Percentiles rank a stretch among this genome's conserved stretches.
Evolutionary conservation across 106 monocot genomes (phyloP).

Genomic region (Apostasia shenzhenica): DNA sequence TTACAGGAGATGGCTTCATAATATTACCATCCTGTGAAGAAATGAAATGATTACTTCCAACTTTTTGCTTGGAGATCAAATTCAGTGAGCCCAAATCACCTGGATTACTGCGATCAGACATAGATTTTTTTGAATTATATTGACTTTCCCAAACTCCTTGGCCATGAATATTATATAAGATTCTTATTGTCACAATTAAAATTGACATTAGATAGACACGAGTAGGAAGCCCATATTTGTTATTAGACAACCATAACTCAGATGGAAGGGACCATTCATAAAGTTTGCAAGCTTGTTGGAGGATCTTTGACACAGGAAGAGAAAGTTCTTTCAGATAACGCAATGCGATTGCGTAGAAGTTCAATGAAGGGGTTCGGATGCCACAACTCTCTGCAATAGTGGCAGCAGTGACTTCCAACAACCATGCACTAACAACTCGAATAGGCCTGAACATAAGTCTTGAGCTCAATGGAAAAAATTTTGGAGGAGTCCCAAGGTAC

Average conservation of each 20-base stretch:
- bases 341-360: conserved; percentile 63
- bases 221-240: conserved; percentile 47
- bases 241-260: conserved; percentile 72
- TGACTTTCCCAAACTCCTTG: conserved; percentile 75
- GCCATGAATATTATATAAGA: conserved; percentile 71
- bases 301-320: conserved; percentile 59
- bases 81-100: not conserved
- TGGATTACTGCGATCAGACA: not conserved
- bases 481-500: conserved; percentile 35
- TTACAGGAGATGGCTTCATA: not conserved
- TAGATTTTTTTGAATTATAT: not conserved
- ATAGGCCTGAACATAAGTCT: conserved; percentile 64
- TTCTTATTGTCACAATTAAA: conserved; percentile 68
- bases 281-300: conserved; percentile 53
- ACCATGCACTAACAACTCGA: conserved; percentile 42
- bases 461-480: conserved; percentile 28
- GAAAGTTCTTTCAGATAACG: conserved; percentile 53
- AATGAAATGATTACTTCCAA: not conserved
- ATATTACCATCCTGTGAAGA: conserved; percentile 2
- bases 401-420: conserved; percentile 63
- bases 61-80: not conserved
- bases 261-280: conserved; percentile 88
- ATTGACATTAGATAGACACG: conserved; percentile 81
- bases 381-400: conserved; percentile 56
- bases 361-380: conserved; percentile 68